Evolutionary conservation across 129 eudicot species (phyloP), one percentile per base, ranked within the genome.

Genomic region (Cynara cardunculus): DNA sequence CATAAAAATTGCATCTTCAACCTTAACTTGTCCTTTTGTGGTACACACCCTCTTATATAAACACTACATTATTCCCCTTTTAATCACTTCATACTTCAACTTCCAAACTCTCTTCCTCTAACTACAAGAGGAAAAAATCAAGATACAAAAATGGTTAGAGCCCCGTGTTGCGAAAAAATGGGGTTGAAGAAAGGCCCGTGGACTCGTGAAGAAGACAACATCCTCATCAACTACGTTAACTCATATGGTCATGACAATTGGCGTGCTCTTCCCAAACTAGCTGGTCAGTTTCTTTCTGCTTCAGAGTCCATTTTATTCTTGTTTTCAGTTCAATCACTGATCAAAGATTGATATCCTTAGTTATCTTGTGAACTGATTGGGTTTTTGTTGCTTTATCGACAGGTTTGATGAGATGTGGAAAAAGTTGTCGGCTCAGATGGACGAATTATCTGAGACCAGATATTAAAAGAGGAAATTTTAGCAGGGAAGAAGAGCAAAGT

Each of bases 171-270:
- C 65, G 96, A 87, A 79, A 86, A 78, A 64, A 87, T 88, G 93
- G 97, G 97, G 32, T 74, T 92, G 88, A 92, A 92, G 91, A 92
- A 78, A 87, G 97, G 97, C 39, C 97, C 97, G 1, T 92, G 97
- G 97, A 87, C 95, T 2, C 81, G 72, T 3, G 86, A 88, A 61
- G 97, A 92, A 85, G 97, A 92, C 70, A 69, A 65, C 0, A 76
- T 92, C 35, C 88, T 92, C 67, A 32, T 87, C 73, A 69, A 82
- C 73, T 86, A 86, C 77, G 82, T 92, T 62, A 82, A 32, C 9
- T 84, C 26, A 30, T 67, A 87, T 18, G 97, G 97, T 35, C 97
- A 92, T 80, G 87, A 72, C 72, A 92, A 92, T 27, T 92, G 97
- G 97, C 86, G 96, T 0, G 97, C 96, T 21, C 91, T 92, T 30